Conservation (phyloP, 2,329 filamentous ascomycete species). For the Hymenoscyphus infarciens region DNA sequence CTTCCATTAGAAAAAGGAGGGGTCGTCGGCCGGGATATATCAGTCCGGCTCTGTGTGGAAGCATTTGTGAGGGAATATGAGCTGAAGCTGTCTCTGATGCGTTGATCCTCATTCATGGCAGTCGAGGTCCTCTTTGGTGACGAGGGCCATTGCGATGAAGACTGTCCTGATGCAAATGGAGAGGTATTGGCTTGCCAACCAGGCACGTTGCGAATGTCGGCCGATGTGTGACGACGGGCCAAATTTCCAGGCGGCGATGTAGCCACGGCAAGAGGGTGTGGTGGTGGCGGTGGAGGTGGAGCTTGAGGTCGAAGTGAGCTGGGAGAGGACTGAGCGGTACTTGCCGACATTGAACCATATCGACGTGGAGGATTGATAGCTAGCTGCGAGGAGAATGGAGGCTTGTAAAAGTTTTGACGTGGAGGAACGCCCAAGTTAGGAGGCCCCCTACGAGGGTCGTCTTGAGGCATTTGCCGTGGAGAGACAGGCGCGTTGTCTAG, state of each 20-base stretch:
- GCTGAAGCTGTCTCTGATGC: conserved; percentile 58
- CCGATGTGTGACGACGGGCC: conserved; percentile 84
- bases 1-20: conserved; percentile 32
- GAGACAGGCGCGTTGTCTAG: conserved; percentile 78
- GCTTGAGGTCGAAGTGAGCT: conserved; percentile 67
- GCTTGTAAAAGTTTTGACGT: conserved; percentile 65
- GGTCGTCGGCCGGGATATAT: conserved; percentile 34
- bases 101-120: conserved; percentile 51
- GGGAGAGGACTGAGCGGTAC: conserved; percentile 68
- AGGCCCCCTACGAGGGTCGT: conserved; percentile 67
- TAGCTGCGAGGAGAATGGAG: conserved; percentile 77
- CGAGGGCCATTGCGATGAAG: conserved; percentile 62
- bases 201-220: conserved; percentile 81
- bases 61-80: conserved; percentile 54
- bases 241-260: conserved; percentile 66
- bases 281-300: conserved; percentile 57
- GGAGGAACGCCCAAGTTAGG: conserved; percentile 57
- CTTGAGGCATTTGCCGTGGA: conserved; percentile 80
- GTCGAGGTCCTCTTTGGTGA: conserved; percentile 54
- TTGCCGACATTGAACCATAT: conserved; percentile 90
- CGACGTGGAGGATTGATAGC: conserved; percentile 71
- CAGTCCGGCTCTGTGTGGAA: conserved; percentile 27
- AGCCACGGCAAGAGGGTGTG: conserved; percentile 62
- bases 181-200: conserved; percentile 67
- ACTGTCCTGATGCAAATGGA: conserved; percentile 63